phyloP scores from a whole-genome alignment of 805 yeast species.

The Starmerella potacharoeniae region DNA sequence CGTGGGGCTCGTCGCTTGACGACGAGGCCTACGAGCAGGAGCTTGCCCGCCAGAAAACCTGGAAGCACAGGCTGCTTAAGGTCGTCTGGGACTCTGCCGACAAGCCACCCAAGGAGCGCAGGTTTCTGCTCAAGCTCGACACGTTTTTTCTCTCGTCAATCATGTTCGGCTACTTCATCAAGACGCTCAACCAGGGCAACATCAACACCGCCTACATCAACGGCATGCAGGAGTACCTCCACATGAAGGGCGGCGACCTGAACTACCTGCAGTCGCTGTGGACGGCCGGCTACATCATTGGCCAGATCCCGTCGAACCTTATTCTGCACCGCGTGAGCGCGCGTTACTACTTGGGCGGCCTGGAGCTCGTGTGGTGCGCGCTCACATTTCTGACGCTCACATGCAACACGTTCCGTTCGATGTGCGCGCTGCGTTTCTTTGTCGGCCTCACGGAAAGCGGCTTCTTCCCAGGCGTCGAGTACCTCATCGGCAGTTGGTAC shows the following conservation, averaged over 20 bases:
- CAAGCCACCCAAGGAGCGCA: slow-evolving; percentile 31
- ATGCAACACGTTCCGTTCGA: slow-evolving; percentile 38
- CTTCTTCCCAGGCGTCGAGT: slow-evolving; percentile 28
- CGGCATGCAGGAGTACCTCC: slow-evolving; percentile 37
- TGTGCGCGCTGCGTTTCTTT: slow-evolving; percentile 27
- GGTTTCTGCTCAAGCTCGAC: slow-evolving; percentile 31
- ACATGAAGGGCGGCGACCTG: slow-evolving; percentile 35
- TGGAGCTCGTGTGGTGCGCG: slow-evolving; percentile 38
- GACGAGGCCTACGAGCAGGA: not conserved
- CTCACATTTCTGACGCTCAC: slow-evolving; percentile 32
- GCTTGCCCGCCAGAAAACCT: not conserved
- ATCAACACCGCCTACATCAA: slow-evolving; percentile 38
- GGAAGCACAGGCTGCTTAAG: slow-evolving; percentile 3
- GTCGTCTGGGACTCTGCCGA: slow-evolving; percentile 28
- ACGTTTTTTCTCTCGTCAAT: slow-evolving; percentile 34
- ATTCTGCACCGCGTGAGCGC: slow-evolving; percentile 35
- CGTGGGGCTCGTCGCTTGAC: not conserved
- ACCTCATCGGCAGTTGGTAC: slow-evolving; percentile 27
- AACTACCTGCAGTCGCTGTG: slow-evolving; percentile 37
- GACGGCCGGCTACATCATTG: slow-evolving; percentile 43
- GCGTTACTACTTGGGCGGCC: slow-evolving; percentile 35
- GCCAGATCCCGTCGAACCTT: slow-evolving; percentile 38
- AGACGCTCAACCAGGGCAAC: slow-evolving; percentile 35
- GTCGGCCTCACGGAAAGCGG: slow-evolving; percentile 28
- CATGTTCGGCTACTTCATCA: slow-evolving; percentile 38